These are phyloP conservation scores for Peronosclerospora sorghi DNA, from an alignment of 352 stramenopile species.

Conservation along the genomic window DNA sequence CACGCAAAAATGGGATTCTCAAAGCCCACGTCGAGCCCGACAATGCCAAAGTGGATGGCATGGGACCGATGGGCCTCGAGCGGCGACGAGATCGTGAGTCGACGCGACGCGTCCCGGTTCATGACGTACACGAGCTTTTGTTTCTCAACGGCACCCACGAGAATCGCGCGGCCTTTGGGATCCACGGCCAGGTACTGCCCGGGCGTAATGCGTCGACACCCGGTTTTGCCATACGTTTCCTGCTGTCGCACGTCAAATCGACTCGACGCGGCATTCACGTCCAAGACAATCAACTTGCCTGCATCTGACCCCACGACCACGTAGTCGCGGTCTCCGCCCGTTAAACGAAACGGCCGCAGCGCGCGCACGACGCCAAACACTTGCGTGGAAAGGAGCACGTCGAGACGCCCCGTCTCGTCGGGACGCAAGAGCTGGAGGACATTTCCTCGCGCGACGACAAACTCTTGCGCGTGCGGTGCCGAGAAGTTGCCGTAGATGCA, in stretches of 20 bases:
- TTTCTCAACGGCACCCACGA: constrained; percentile 96
- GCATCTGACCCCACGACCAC: constrained; percentile 93
- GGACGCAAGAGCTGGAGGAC: constrained; percentile 90
- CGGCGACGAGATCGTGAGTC: constrained; percentile 94
- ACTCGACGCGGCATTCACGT: constrained; percentile 80
- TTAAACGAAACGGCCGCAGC: constrained; percentile 85
- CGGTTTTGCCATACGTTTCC: constrained; percentile 95
- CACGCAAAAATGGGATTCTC: constrained; percentile 98
- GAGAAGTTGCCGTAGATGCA: constrained; percentile 90
- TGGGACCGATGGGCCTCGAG: constrained; percentile 96
- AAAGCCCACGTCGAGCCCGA: constrained; percentile 96
- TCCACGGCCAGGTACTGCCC: constrained; percentile 97
- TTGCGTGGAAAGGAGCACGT: constrained; percentile 73
- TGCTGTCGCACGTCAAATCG: constrained; percentile 84
- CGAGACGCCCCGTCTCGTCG: constrained; percentile 54
- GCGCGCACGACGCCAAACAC: constrained; percentile 89
- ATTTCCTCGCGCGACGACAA: constrained; percentile 89
- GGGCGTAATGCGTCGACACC: constrained; percentile 92
- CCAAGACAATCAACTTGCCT: constrained; percentile 92
- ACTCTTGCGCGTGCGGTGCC: constrained; percentile 86
- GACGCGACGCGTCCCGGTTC: constrained; percentile 91
- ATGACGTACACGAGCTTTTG: constrained; percentile 99
- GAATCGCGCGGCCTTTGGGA: constrained; percentile 93
- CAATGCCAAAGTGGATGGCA: constrained; percentile 90
- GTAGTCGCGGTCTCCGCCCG: constrained; percentile 88